Conservation (phyloP, 768 basidiomycete species). For the Cystofilobasidium bisporidii region DNA sequence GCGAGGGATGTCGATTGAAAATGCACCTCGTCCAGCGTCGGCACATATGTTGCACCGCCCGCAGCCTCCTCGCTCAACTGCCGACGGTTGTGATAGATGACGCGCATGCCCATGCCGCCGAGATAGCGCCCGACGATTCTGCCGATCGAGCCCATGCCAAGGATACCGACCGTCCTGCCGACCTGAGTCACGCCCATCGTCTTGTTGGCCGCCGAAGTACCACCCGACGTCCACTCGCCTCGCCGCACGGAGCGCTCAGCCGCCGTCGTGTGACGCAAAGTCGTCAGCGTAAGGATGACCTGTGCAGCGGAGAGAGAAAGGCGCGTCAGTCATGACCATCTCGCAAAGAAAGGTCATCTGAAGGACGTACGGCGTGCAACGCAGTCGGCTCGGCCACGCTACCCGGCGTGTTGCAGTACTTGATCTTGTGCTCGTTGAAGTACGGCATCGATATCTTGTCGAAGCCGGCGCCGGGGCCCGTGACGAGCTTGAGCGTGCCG, state of each 20-base stretch:
- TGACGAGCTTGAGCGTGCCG: slow-evolving; percentile 14
- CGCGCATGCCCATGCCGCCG: slow-evolving; percentile 17
- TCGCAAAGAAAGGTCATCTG: not conserved
- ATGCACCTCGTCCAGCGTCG: slow-evolving; percentile 15
- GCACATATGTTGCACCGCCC: slow-evolving; percentile 10
- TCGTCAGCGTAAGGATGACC: slow-evolving; percentile 23
- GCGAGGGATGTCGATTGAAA: not conserved
- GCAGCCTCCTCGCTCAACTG: not conserved
- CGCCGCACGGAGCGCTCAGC: slow-evolving; percentile 19
- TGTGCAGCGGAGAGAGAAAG: not conserved
- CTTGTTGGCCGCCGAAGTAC: slow-evolving; percentile 5
- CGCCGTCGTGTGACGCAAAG: slow-evolving; percentile 15
- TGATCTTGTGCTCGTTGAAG: slow-evolving; percentile 14
- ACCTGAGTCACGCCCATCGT: slow-evolving; percentile 19
- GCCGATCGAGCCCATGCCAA: slow-evolving; percentile 25
- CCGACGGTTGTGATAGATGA: slow-evolving; percentile 23
- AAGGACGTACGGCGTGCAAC: slow-evolving; percentile 14
- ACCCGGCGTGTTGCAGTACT: slow-evolving; percentile 21
- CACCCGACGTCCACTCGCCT: slow-evolving; percentile 21
- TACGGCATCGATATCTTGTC: not conserved
- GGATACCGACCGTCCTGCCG: slow-evolving; percentile 14
- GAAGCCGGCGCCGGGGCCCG: slow-evolving; percentile 11
- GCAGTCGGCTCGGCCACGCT: slow-evolving; percentile 23
- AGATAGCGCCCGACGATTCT: slow-evolving; percentile 17
- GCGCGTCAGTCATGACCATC: not conserved